A percentile compares a stretch with the other conserved stretches of the same genome.
These are phyloP conservation scores for Termitomyces sp. DNA, from an alignment of 768 basidiomycete species.

Conservation along the genomic window DNA sequence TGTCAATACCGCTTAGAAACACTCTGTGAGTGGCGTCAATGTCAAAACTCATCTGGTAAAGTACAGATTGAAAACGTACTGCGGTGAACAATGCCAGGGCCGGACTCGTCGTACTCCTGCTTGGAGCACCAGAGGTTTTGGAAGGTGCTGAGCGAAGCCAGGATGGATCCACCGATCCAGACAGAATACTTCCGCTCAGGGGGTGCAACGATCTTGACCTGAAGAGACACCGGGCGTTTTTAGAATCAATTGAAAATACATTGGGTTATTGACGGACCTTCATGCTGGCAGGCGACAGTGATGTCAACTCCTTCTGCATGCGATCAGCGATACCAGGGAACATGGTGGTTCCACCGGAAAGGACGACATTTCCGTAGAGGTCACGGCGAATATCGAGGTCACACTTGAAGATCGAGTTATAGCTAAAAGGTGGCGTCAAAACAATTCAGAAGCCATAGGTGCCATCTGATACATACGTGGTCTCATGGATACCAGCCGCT, in stretches of 20 bases:
- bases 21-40: slow-evolving; percentile 16
- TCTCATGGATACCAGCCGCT: slow-evolving; percentile 89
- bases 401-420: slow-evolving; percentile 83
- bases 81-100: slow-evolving; percentile 77
- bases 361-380: slow-evolving; percentile 76
- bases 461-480: slow-evolving; percentile 44
- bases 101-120: slow-evolving; percentile 88
- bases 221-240: background rate
- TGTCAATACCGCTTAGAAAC: slow-evolving; percentile 19
- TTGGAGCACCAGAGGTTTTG: slow-evolving; percentile 95
- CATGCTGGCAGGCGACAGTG: slow-evolving; percentile 83
- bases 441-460: background rate
- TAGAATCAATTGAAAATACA: background rate
- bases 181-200: slow-evolving; percentile 95
- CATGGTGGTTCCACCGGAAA: slow-evolving; percentile 92
- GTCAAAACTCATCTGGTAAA: background rate
- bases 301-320: slow-evolving; percentile 91
- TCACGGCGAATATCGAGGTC: slow-evolving; percentile 84
- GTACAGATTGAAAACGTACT: slow-evolving; percentile 36
- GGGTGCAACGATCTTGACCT: slow-evolving; percentile 90
- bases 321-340: slow-evolving; percentile 95
- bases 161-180: slow-evolving; percentile 87
- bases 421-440: slow-evolving; percentile 37
- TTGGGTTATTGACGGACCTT: slow-evolving; percentile 43
- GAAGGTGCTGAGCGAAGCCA: slow-evolving; percentile 91